These are phyloP conservation scores for cucumber (Cucumis sativus) DNA, from an alignment of 306 rosid genomes.

Conservation along the genomic window Cucumber_9930_V3 NC_026659.2:27064001-27064500, in stretches of 20 bases:
- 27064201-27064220: constrained; percentile 76
- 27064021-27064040: constrained; percentile 26
- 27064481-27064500: constrained; percentile 72
- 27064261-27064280: constrained; percentile 65
- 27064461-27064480: constrained; percentile 90
- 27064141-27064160: not conserved
- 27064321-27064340: constrained; percentile 20
- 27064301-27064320: constrained; percentile 74
- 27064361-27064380: constrained; percentile 68
- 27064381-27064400: constrained; percentile 70
- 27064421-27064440: constrained; percentile 96
- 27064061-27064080: constrained; percentile 34
- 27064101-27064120: constrained; percentile 1
- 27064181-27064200: constrained; percentile 55
- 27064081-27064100: constrained; percentile 43
- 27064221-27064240: constrained; percentile 63
- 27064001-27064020: not conserved
- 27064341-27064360: constrained; percentile 35
- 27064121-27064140: not conserved
- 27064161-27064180: constrained; percentile 17
- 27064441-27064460: constrained; percentile 95
- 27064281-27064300: constrained; percentile 80
- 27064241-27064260: constrained; percentile 26
- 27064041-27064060: constrained; percentile 41
- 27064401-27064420: constrained; percentile 52